Evolutionary conservation across 164 flowering plant species (phyloP).

Genomic region (Piper betle): DNA sequence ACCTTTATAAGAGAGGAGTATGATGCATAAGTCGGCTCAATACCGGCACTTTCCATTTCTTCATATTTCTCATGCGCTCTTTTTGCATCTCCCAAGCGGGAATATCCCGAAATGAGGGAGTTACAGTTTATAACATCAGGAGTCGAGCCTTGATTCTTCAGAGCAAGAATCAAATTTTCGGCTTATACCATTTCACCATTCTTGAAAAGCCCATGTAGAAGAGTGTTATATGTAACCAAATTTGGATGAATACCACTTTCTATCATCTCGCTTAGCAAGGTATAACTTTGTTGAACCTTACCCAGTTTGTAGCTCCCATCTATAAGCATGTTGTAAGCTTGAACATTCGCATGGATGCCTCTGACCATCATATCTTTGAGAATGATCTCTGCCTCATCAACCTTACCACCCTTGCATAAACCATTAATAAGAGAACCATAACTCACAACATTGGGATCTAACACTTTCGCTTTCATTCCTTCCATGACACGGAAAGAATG

Average conservation of each 20-base stretch:
- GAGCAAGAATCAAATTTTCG: slow-evolving; percentile 29
- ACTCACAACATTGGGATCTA: slow-evolving; percentile 46
- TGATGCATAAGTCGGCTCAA: slow-evolving; percentile 43
- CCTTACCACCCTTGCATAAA: slow-evolving; percentile 43
- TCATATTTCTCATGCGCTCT: slow-evolving; percentile 43
- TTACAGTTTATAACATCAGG: slow-evolving; percentile 74
- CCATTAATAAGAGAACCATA: slow-evolving; percentile 59
- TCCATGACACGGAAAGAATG: slow-evolving; percentile 53
- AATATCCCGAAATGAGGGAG: slow-evolving; percentile 51
- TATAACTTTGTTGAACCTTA: slow-evolving; percentile 33
- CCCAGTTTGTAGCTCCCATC: slow-evolving; percentile 41
- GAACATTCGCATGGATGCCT: slow-evolving; percentile 37
- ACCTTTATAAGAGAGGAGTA: slow-evolving; percentile 42
- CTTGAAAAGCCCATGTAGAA: slow-evolving; percentile 50
- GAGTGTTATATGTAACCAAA: slow-evolving; percentile 58
- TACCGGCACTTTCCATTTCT: slow-evolving; percentile 30
- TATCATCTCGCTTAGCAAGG: slow-evolving; percentile 35
- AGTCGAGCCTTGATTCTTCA: slow-evolving; percentile 25
- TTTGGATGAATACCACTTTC: slow-evolving; percentile 26
- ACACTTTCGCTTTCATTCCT: slow-evolving; percentile 42
- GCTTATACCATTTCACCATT: slow-evolving; percentile 38
- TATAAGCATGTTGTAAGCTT: slow-evolving; percentile 56
- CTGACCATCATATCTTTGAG: slow-evolving; percentile 34
- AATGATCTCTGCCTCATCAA: slow-evolving; percentile 48
- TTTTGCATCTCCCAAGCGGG: slow-evolving; percentile 19